Conservation (phyloP, 805 yeast species). For the Saccharomycopsis olivae region DNA sequence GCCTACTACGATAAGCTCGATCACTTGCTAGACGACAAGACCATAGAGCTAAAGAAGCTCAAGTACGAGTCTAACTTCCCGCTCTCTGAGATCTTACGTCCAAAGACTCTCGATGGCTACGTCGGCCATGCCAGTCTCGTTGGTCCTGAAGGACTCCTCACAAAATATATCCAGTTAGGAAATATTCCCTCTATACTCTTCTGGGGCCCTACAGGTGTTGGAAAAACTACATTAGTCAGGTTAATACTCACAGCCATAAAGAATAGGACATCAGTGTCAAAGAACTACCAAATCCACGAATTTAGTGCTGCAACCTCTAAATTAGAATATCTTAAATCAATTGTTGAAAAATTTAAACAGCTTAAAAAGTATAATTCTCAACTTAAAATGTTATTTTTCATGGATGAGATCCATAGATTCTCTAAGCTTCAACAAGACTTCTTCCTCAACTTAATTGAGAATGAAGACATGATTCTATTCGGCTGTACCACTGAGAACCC, state of each 20-base stretch:
- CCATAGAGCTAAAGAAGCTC: constrained; percentile 13
- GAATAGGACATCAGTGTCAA: constrained; percentile 7
- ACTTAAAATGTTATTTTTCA: constrained; percentile 55
- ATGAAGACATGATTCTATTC: constrained; percentile 69
- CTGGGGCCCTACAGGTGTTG: constrained; percentile 96
- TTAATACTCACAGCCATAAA: constrained; percentile 27
- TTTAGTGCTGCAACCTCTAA: constrained; percentile 76
- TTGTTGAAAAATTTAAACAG: constrained; percentile 34
- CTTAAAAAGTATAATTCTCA: constrained; percentile 28
- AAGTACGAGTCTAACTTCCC: constrained; percentile 24
- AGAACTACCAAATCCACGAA: constrained; percentile 50
- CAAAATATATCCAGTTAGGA: constrained; percentile 49
- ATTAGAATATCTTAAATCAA: constrained; percentile 50
- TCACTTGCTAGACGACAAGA: constrained; percentile 11
- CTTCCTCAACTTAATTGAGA: constrained; percentile 73
- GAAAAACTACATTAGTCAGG: constrained; percentile 75
- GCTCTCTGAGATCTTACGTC: constrained; percentile 74
- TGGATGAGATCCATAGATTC: constrained; percentile 91
- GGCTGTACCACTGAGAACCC: constrained; percentile 98
- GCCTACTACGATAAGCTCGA: constrained; percentile 16
- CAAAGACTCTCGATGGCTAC: constrained; percentile 53
- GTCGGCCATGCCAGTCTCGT: constrained; percentile 80
- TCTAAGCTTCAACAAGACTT: constrained; percentile 82
- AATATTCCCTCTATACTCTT: constrained; percentile 76
- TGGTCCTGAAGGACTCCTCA: constrained; percentile 50